Evolutionary conservation across 2,329 filamentous ascomycete genomes (phyloP), one percentile per base, ranked within the genome.

Genomic region (Zelopaecilomyces penicillatus): DNA sequence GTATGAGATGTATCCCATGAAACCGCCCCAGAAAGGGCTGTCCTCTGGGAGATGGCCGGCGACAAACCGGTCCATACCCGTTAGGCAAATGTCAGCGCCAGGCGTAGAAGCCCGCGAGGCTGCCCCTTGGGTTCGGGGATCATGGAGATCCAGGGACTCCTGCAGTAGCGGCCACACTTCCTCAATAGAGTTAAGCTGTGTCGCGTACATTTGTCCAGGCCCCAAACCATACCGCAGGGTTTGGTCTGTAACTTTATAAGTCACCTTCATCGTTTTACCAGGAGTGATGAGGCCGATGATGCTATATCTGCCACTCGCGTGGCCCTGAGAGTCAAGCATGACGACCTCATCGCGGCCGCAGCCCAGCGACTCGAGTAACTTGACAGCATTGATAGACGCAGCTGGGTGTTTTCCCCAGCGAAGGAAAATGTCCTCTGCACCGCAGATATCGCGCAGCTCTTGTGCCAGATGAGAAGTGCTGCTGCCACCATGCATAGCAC

Each of bases 1-100:
- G 32, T 52, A 52, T 11, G 47, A 45, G 28, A 52, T 31, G 35
- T 48, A 52, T 5, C 50, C 50, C 44, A 52, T 52, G 40, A 52
- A 50, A 6, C 50, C 50, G 5, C 47, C 50, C 41, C 45, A 47
- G 41, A 52, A 52, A 12, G 37, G 37, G 37, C 37, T 39, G 37
- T 39, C 37, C 37, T n/a, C n/a, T 11, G 37, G 37, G 6, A 39
- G 37, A 39, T 39, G 37, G 12, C 37, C 37, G 7, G 19, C 37
- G n/a, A 39, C 37, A 28, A 26, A 39, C 6, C 37, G 37, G 27
- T 39, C 37, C 37, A 39, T 39, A 3, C 19, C 37, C 7, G 19
- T 39, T 6, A 27, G n/a, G 37, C n/a, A 11, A 19, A 12, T 9
- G 9, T 34, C 32, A 2, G 37, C n/a, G 6, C 37, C 37, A 7